phyloP scores from a whole-genome alignment of 2,329 filamentous ascomycete genomes.

The Chaetomium strumarium region DNA sequence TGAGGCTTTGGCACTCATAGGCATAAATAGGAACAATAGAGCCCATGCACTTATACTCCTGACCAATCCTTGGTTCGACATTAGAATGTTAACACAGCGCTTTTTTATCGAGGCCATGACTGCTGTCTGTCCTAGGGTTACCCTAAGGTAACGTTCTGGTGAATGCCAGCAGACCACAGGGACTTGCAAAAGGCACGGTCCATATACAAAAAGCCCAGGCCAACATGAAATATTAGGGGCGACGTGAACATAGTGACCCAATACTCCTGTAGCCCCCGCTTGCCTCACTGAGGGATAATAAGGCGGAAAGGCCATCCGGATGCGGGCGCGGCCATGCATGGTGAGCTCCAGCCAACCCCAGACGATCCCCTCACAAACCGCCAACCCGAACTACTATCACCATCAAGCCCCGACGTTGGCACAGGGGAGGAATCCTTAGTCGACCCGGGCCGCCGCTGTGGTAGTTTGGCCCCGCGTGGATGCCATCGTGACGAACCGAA shows the following conservation, averaged over 20 bases:
- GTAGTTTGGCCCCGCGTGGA: background rate
- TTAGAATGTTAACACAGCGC: background rate
- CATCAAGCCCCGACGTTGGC: background rate
- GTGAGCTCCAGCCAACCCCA: background rate
- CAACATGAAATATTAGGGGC: background rate
- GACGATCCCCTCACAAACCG: background rate
- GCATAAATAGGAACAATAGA: no score
- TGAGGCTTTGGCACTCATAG: no score
- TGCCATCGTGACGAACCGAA: background rate
- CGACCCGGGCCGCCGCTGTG: background rate
- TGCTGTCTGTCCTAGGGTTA: no score
- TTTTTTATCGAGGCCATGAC: background rate
- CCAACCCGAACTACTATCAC: background rate
- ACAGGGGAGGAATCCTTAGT: background rate
- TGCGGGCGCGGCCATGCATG: background rate
- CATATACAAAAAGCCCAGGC: constrained; percentile 6
- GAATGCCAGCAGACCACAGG: background rate
- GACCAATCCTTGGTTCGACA: background rate
- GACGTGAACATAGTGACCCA: background rate
- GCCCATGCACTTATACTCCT: background rate
- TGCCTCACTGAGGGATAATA: background rate
- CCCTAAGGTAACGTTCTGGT: background rate
- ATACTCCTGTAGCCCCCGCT: background rate
- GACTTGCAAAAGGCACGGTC: background rate
- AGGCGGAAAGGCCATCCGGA: constrained; percentile 3